Evolutionary conservation across 2,329 filamentous ascomycete species (phyloP).

Genomic region (Penicillium expansum): DNA sequence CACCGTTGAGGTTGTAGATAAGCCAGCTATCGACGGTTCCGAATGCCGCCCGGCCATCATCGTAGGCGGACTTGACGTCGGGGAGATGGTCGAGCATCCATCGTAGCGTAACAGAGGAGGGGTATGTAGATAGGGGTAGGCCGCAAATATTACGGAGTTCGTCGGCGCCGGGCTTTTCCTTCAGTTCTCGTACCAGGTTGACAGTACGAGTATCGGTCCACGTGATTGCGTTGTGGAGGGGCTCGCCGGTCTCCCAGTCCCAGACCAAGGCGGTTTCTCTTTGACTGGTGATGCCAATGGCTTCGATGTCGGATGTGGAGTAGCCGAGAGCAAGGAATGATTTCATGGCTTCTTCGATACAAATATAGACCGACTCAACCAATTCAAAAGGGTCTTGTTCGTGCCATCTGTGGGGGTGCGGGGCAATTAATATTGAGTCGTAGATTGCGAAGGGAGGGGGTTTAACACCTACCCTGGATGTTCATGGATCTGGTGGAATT

Average conservation of each 20-base stretch:
- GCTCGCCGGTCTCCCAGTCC: constrained; percentile 76
- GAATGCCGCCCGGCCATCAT: constrained; percentile 72
- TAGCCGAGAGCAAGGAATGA: constrained; percentile 70
- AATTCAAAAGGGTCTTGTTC: constrained; percentile 82
- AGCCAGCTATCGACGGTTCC: constrained; percentile 89
- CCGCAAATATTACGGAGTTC: constrained; percentile 70
- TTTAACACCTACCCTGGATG: constrained; percentile 68
- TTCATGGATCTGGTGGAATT: constrained; percentile 81
- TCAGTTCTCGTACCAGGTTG: constrained; percentile 72
- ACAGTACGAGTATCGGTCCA: constrained; percentile 86
- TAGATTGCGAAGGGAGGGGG: neutral
- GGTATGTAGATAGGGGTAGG: constrained; percentile 82
- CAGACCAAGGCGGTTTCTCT: constrained; percentile 84
- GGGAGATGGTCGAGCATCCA: constrained; percentile 76
- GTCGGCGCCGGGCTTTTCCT: constrained; percentile 64
- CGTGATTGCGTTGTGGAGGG: constrained; percentile 79
- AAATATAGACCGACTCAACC: constrained; percentile 70
- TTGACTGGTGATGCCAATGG: constrained; percentile 85
- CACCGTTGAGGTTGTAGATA: constrained; percentile 76
- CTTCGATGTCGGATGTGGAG: constrained; percentile 64
- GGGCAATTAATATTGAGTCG: constrained; percentile 6
- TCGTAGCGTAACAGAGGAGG: constrained; percentile 77
- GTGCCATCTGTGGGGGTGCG: constrained; percentile 65
- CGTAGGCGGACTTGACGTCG: constrained; percentile 70
- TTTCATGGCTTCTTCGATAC: constrained; percentile 72